Evolutionary conservation across 495 filamentous ascomycete genomes (phyloP), one percentile per base, ranked within the genome.

Genomic region (Rusavskia elegans): DNA sequence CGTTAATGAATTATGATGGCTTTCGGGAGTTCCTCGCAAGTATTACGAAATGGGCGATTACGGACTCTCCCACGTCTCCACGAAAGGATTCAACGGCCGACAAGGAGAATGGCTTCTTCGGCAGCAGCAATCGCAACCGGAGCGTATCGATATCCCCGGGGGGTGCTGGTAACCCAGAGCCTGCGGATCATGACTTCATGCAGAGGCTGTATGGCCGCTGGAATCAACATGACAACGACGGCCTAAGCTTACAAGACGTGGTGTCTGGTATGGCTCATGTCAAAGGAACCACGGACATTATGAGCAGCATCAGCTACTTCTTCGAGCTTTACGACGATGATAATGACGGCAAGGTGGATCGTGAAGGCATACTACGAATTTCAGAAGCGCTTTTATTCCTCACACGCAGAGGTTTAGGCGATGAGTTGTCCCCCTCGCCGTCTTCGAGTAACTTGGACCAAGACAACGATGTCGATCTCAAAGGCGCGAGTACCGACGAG

Each of bases 311-410:
- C 61, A 88, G 80, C 46, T 97, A 96, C 64, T 98, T 97, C 68
- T 98, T 97, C 58, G 82, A 95, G 61, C 77, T 98, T 0, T 95
- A 97, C 61, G 93, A 97, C 64, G 90, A 98, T 58, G 82, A 86
- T 61, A 79, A 82, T 2, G 86, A 93, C 65, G 92, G 93, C 7
- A 84, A 79, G 56, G 89, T 98, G n/a, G 92, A 98, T 65, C 81
- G 93, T 4, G 92, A 98, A 66, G 92, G 92, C 17, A 97, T 98
- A 52, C 68, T 98, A 42, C 76, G 88, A 49, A 96, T 97, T 56
- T 95, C 89, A 1, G 92, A 98, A 68, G 88, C 89, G 0, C 71
- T 98, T 32, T 71, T 98, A 3, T 98, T 98, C 70, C 78, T 98
- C 5, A 93, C 87, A 1, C 77, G 92, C 7, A 69, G 88, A 50